phyloP scores from a whole-genome alignment of 768 basidiomycete genomes.

The Suillus weaverae region DNA sequence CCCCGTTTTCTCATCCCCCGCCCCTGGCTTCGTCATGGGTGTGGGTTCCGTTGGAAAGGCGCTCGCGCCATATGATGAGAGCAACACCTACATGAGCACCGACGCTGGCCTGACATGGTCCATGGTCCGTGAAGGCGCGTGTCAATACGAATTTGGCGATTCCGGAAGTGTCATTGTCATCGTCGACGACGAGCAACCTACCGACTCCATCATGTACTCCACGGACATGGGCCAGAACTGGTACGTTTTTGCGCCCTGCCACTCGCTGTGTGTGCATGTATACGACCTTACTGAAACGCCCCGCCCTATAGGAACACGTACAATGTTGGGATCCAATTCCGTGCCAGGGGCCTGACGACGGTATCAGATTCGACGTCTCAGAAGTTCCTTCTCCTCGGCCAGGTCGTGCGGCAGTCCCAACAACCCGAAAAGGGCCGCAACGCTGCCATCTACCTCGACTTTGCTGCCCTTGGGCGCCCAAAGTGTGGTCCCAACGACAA shows the following conservation, averaged over 20 bases:
- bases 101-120: slow-evolving; percentile 88
- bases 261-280: not conserved
- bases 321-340: slow-evolving; percentile 66
- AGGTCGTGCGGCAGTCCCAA: slow-evolving; percentile 62
- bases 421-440: slow-evolving; percentile 54
- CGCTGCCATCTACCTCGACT: slow-evolving; percentile 81
- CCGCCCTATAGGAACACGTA: slow-evolving; percentile 58
- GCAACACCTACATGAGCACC: slow-evolving; percentile 90
- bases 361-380: slow-evolving; percentile 95
- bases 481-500: slow-evolving; percentile 75
- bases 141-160: slow-evolving; percentile 97
- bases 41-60: slow-evolving; percentile 82
- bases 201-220: slow-evolving; percentile 72
- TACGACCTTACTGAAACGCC: slow-evolving; percentile 5
- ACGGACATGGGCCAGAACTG: slow-evolving; percentile 82
- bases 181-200: slow-evolving; percentile 82
- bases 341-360: slow-evolving; percentile 78
- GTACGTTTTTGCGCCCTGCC: slow-evolving; percentile 45
- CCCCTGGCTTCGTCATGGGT: slow-evolving; percentile 95
- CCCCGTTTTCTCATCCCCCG: slow-evolving; percentile 90
- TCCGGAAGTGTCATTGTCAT: slow-evolving; percentile 76
- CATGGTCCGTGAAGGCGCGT: slow-evolving; percentile 72
- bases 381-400: slow-evolving; percentile 89
- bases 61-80: slow-evolving; percentile 74
- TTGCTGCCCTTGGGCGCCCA: slow-evolving; percentile 61